Conservation (phyloP, 1,284 basidiomycete species). For the Tilletia indica region DNA sequence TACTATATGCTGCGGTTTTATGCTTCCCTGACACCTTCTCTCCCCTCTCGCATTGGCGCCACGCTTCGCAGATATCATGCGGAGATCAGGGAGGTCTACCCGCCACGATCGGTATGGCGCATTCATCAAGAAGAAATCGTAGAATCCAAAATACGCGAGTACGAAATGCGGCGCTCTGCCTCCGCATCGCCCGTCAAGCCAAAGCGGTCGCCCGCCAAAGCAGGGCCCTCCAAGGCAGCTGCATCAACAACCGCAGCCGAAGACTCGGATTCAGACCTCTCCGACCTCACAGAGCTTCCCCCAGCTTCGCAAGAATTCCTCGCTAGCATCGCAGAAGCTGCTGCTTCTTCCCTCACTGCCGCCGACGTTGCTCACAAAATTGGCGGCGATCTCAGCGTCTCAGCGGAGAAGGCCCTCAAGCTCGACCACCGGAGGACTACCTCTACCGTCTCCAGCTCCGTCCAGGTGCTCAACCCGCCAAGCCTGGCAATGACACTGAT, state of each 20-base stretch:
- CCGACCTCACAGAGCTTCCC: slow-evolving; percentile 13
- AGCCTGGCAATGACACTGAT: neutral
- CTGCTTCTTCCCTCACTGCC: neutral
- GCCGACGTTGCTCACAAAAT: slow-evolving; percentile 63
- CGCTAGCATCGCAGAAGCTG: neutral
- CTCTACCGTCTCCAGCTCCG: slow-evolving; percentile 82
- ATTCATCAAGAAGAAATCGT: slow-evolving; percentile 17
- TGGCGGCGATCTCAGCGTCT: slow-evolving; percentile 74
- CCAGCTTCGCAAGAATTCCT: slow-evolving; percentile 6
- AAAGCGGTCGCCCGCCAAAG: slow-evolving; percentile 1
- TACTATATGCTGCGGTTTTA: neutral
- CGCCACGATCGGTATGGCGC: slow-evolving; percentile 63
- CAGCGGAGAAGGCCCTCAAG: slow-evolving; percentile 69
- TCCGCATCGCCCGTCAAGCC: neutral
- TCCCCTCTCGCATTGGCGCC: neutral
- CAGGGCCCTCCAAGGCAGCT: neutral
- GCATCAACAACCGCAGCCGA: neutral
- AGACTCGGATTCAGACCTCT: slow-evolving; percentile 20
- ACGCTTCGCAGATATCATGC: slow-evolving; percentile 68
- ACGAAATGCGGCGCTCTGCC: neutral
- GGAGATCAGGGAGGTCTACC: slow-evolving; percentile 70
- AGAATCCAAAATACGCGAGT: slow-evolving; percentile 5
- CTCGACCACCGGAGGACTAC: slow-evolving; percentile 78
- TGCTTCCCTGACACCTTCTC: too few species aligned
- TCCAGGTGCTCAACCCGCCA: neutral